Evolutionary conservation across 306 rosid genomes (phyloP).

Genomic region (Lupinus albus): DNA sequence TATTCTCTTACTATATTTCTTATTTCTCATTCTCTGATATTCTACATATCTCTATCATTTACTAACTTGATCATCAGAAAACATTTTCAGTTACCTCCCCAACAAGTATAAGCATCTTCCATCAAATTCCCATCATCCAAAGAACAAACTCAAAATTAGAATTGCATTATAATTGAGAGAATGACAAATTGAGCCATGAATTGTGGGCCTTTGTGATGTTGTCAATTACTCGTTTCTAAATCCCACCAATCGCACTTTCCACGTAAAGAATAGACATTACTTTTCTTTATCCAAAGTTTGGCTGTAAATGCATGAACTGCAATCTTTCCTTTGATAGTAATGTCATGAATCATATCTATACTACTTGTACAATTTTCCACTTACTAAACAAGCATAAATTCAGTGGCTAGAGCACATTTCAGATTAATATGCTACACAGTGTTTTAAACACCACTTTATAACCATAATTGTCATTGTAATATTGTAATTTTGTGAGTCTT

Average conservation of each 20-base stretch:
- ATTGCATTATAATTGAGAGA: not conserved
- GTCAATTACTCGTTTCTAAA: not conserved
- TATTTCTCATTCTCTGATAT: too few relatives aligned
- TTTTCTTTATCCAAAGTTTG: slow-evolving; percentile 36
- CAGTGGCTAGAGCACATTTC: slow-evolving; percentile 3
- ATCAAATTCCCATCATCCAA: too few relatives aligned
- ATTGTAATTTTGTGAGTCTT: too few relatives aligned
- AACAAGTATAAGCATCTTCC: too few relatives aligned
- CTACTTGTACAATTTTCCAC: not conserved
- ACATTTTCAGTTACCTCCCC: too few relatives aligned
- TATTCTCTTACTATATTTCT: too few relatives aligned
- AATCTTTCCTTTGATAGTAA: not conserved
- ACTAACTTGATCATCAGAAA: too few relatives aligned
- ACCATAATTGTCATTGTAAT: too few relatives aligned
- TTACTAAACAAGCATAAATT: not conserved
- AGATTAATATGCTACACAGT: too few relatives aligned
- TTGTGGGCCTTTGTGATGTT: not conserved
- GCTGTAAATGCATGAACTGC: slow-evolving; percentile 41
- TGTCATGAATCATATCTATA: slow-evolving; percentile 2
- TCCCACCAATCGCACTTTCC: not conserved
- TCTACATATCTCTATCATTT: too few relatives aligned
- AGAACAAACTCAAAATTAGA: too few relatives aligned
- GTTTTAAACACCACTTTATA: too few relatives aligned
- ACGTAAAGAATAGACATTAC: not conserved
- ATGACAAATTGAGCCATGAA: not conserved